Evolutionary conservation across 768 basidiomycete species (phyloP), one percentile per base, ranked within the genome.

Genomic region (Suillus subalutaceus): DNA sequence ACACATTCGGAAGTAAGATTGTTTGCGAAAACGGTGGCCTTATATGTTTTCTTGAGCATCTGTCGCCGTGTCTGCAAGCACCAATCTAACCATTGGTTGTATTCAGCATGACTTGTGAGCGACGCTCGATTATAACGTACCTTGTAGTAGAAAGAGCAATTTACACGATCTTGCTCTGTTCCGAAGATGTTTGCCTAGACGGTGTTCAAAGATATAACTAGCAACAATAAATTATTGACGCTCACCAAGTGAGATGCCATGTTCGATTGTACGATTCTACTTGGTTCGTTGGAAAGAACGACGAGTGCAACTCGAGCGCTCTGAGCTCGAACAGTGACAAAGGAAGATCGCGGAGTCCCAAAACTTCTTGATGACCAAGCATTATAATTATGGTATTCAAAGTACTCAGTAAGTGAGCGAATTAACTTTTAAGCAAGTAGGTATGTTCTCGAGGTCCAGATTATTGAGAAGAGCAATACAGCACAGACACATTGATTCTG

Each of bases 61-160:
- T 88, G 73, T 99, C 97, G 41, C 97, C 97, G 78, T 99, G 97
- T 63, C 97, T 86, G 80, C 97, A 99, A 57, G 97, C 97, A 66
- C 97, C 97, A 82, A 99, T 99, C 92, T 96, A 65, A 44, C 60
- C 60, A 67, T 65, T 18, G 59, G 32, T 65, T n/a, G 62, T 64
- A 53, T 20, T 59, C 56, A 20, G 9, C 8, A 23, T 23, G 52
- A 38, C 30, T 61, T 10, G 23, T 3, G 2, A 13, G 35, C 38
- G 52, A 67, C 63, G 65, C 46, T 50, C 20, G 26, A 58, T 46
- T 26, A 38, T 46, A 55, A 77, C 86, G 41, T 68, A 92, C 92
- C 82, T 97, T 97, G 83, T 97, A 96, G 81, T 97, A 99, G 83
- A 99, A 99, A 1, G 96, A 98, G 76, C 97, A 99, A 77, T 99